Percentiles rank a stretch among this genome's conserved stretches.
Evolutionary conservation across 192 early-diverging fungal species (phyloP).

Genomic region (Podila horticola): DNA sequence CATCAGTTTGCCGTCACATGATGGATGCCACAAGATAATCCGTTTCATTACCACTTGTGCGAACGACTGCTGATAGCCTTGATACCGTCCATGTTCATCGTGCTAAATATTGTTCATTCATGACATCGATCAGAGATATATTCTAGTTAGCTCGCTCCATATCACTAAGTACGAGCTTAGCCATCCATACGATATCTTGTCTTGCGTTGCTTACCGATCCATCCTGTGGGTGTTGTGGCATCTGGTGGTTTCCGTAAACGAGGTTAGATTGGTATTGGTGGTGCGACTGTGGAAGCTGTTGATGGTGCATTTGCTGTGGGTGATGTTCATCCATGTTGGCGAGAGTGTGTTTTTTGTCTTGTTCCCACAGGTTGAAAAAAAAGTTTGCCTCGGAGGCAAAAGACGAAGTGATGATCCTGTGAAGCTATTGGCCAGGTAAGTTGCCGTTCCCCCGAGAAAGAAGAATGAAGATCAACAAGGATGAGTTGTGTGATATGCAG

Average conservation of each 20-base stretch:
- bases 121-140: not conserved
- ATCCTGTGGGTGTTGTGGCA: constrained; percentile 2
- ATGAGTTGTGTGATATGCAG: too few species aligned
- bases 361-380: not conserved
- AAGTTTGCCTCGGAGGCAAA: not conserved
- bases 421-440: not conserved
- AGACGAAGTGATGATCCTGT: not conserved
- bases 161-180: too few species aligned
- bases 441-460: too few species aligned
- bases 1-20: not conserved
- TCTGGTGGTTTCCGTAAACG: constrained; percentile 27
- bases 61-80: constrained; percentile 38
- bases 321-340: constrained; percentile 27
- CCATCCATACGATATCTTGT: not conserved
- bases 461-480: too few species aligned
- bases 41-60: constrained; percentile 13
- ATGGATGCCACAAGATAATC: not conserved
- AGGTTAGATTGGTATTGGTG: constrained; percentile 30
- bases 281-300: too few species aligned
- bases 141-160: not conserved
- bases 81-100: constrained; percentile 46
- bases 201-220: constrained; percentile 12
- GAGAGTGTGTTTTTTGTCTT: not conserved
- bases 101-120: constrained; percentile 10
- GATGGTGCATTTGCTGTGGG: constrained; percentile 11